phyloP scores from a whole-genome alignment of 129 eudicot species.

The Helianthus annuus region HanXRQr2.0-SUNRISE NC_035449.2:133728161-133728660 shows the following conservation, averaged over 20 bases:
- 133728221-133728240: slow-evolving; percentile 31
- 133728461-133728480: slow-evolving; percentile 48
- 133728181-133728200: slow-evolving; percentile 28
- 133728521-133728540: slow-evolving; percentile 30
- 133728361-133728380: slow-evolving; percentile 8
- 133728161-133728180: neutral
- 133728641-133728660: slow-evolving; percentile 39
- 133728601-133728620: slow-evolving; percentile 35
- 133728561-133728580: slow-evolving; percentile 27
- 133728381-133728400: neutral
- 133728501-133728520: slow-evolving; percentile 42
- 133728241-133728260: slow-evolving; percentile 25
- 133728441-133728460: slow-evolving; percentile 21
- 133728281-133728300: slow-evolving; percentile 32
- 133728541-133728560: slow-evolving; percentile 37
- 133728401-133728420: slow-evolving; percentile 43
- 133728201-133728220: slow-evolving; percentile 25
- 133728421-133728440: slow-evolving; percentile 54
- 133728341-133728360: slow-evolving; percentile 11
- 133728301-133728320: slow-evolving; percentile 10
- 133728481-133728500: slow-evolving; percentile 60
- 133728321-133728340: slow-evolving; percentile 25
- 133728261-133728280: slow-evolving; percentile 23
- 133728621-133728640: slow-evolving; percentile 37
- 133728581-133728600: neutral